Conservation (phyloP, 2,329 filamentous ascomycete genomes). For the Colletotrichum sp. region DNA sequence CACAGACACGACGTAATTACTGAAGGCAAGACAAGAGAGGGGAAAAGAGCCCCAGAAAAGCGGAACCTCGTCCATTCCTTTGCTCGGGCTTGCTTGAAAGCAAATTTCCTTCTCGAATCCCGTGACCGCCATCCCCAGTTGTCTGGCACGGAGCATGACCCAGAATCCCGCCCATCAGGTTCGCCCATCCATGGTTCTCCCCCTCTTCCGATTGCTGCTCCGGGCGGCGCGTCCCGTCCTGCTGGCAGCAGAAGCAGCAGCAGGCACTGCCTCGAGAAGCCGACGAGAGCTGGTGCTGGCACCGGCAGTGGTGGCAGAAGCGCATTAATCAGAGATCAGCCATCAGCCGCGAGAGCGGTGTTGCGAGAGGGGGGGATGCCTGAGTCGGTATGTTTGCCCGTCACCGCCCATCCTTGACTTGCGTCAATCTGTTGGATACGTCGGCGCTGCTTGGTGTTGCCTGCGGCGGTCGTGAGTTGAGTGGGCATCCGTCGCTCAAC, state of each 20-base stretch:
- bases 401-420: conserved; percentile 13
- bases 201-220: conserved; percentile 6
- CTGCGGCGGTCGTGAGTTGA: background rate
- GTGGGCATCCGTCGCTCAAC: background rate
- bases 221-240: conserved; percentile 19
- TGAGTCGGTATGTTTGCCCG: conserved; percentile 8
- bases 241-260: background rate
- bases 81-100: background rate
- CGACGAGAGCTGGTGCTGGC: background rate
- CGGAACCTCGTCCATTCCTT: conserved; percentile 13
- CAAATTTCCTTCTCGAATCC: conserved; percentile 18
- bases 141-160: conserved; percentile 8
- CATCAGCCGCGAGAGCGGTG: conserved; percentile 1
- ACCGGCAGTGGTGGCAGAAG: background rate
- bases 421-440: background rate
- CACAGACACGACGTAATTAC: background rate
- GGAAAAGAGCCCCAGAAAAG: conserved; percentile 13
- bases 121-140: conserved; percentile 6
- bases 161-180: background rate
- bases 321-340: background rate
- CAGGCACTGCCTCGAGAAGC: background rate
- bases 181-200: background rate
- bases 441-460: background rate
- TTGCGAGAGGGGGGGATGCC: background rate
- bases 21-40: background rate